Evolutionary conservation across 2,329 filamentous ascomycete genomes (phyloP).

Genomic region (Didymellaceae sp.): DNA sequence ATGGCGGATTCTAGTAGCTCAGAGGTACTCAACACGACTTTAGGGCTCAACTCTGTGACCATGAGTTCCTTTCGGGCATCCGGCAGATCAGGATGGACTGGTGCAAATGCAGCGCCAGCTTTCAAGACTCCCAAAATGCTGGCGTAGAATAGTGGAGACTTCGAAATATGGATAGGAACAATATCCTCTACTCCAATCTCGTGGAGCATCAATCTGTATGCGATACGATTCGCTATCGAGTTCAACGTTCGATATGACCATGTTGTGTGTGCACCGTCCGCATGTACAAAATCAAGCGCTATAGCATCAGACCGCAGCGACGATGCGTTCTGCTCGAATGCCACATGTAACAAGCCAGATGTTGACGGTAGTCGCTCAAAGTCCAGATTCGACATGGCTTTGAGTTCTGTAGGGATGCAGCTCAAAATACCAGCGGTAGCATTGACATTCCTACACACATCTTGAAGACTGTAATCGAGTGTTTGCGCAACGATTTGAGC

Average conservation of each 20-base stretch:
- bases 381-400: slow-evolving; percentile 34
- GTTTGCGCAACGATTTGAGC: slow-evolving; percentile 36
- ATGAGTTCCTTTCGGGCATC: slow-evolving; percentile 45
- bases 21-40: slow-evolving; percentile 33
- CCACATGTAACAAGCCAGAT: slow-evolving; percentile 43
- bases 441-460: slow-evolving; percentile 32
- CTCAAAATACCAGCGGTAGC: slow-evolving; percentile 31
- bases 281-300: slow-evolving; percentile 50
- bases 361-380: slow-evolving; percentile 17
- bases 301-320: slow-evolving; percentile 28
- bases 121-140: slow-evolving; percentile 51
- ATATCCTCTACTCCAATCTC: slow-evolving; percentile 40
- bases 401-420: slow-evolving; percentile 28
- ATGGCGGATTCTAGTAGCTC: background rate
- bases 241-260: slow-evolving; percentile 46
- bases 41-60: slow-evolving; percentile 43
- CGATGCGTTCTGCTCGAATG: slow-evolving; percentile 47
- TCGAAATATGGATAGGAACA: slow-evolving; percentile 44
- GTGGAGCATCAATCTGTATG: slow-evolving; percentile 35
- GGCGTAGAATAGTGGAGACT: slow-evolving; percentile 46
- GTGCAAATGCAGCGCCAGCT: slow-evolving; percentile 48
- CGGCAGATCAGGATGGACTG: slow-evolving; percentile 46
- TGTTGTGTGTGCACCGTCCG: slow-evolving; percentile 33
- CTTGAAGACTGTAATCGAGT: slow-evolving; percentile 35
- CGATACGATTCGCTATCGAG: slow-evolving; percentile 42